Percentiles rank a stretch among this genome's conserved stretches.
Conservation (phyloP, 345 rosid species). For the Citrus glauca region DNA sequence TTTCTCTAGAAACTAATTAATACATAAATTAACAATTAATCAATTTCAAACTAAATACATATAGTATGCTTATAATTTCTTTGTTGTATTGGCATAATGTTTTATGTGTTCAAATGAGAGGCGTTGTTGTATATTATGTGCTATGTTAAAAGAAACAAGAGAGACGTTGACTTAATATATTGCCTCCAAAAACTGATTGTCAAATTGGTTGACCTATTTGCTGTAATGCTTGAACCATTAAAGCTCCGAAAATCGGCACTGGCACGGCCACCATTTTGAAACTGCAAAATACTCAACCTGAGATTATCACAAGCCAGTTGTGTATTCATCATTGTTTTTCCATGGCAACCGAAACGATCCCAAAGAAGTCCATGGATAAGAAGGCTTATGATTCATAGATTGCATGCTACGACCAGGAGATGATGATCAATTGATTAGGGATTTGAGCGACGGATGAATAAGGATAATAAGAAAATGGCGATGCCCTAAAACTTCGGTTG, state of each 20-base stretch:
- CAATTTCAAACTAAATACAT: too few species aligned
- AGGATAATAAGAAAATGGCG: slow-evolving; percentile 10
- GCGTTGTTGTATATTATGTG: too few species aligned
- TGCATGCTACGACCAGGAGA: slow-evolving; percentile 7
- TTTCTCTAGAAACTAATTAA: too few species aligned
- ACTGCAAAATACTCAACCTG: slow-evolving; percentile 1
- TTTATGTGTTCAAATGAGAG: too few species aligned
- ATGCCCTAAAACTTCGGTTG: neutral
- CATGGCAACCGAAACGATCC: slow-evolving; percentile 7
- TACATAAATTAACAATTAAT: too few species aligned
- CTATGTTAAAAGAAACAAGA: too few species aligned
- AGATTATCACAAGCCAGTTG: neutral
- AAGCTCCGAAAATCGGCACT: neutral
- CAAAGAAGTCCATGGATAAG: slow-evolving; percentile 13
- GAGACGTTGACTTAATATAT: too few species aligned
- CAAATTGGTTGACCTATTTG: neutral
- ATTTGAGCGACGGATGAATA: neutral
- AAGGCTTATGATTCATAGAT: slow-evolving; percentile 12
- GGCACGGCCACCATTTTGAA: neutral
- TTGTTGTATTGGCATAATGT: too few species aligned
- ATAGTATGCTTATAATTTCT: too few species aligned
- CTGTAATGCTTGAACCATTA: neutral
- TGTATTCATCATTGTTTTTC: slow-evolving; percentile 1
- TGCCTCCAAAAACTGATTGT: neutral
- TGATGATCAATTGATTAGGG: slow-evolving; percentile 7